A percentile compares a stretch with the other conserved stretches of the same genome.
phyloP scores from a whole-genome alignment of 179 eudicot species.

The Silene noctiflora region DNA sequence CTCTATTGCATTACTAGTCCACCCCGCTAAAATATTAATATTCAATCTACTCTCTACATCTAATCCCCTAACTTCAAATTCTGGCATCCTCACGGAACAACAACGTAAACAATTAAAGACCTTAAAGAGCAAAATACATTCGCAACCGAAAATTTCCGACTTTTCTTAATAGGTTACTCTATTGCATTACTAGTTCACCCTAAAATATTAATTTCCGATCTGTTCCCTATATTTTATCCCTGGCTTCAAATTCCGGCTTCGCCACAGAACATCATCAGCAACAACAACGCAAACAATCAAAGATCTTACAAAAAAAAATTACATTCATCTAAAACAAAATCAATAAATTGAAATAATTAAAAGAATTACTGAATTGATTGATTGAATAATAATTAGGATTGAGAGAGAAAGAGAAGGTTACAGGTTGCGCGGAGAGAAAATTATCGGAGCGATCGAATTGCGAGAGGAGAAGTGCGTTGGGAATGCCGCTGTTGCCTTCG shows the following conservation, averaged over 20 bases:
- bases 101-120: neutral
- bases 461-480: slow-evolving; percentile 61
- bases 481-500: slow-evolving; percentile 81
- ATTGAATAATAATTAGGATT: neutral
- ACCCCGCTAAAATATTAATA: neutral
- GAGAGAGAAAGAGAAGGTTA: slow-evolving; percentile 20
- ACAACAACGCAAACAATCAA: neutral
- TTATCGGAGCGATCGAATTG: slow-evolving; percentile 49
- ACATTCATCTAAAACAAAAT: neutral
- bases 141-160: too few species aligned
- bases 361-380: neutral
- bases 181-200: too few species aligned
- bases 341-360: neutral
- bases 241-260: neutral
- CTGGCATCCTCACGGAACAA: neutral
- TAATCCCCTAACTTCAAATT: neutral
- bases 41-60: neutral
- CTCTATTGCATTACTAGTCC: too few species aligned
- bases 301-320: neutral
- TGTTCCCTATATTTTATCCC: neutral
- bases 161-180: too few species aligned
- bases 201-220: neutral
- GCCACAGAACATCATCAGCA: neutral
- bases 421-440: slow-evolving; percentile 71
- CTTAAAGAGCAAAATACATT: neutral